A percentile compares a stretch with the other conserved stretches of the same genome.
phyloP scores from a whole-genome alignment of 1,284 basidiomycete genomes.

The Trametes sp. region DNA sequence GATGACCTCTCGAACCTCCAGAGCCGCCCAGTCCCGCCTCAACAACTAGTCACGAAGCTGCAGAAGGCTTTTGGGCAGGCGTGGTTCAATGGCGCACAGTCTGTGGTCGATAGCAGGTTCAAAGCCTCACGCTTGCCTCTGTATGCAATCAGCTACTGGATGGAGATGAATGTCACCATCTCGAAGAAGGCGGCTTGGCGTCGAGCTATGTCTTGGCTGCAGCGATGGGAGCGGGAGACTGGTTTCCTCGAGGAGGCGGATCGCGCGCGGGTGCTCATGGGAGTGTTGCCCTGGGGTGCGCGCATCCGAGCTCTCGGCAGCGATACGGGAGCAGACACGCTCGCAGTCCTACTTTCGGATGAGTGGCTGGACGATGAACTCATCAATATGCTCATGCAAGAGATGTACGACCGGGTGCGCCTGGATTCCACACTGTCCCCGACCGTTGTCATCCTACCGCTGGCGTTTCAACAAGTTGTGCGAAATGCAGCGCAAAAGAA shows the following conservation, averaged over 20 bases:
- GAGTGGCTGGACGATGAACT: slow-evolving; percentile 12
- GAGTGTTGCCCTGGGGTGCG: neutral
- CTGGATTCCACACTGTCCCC: neutral
- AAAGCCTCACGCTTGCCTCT: slow-evolving; percentile 9
- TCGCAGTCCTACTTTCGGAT: slow-evolving; percentile 5
- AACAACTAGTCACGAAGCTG: too few relatives aligned
- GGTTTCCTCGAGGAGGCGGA: neutral
- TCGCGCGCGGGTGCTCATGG: neutral
- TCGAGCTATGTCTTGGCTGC: neutral
- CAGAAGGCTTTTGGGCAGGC: slow-evolving; percentile 13
- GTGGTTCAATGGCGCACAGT: slow-evolving; percentile 18
- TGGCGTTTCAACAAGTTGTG: neutral
- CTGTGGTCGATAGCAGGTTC: slow-evolving; percentile 1
- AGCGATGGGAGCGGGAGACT: neutral
- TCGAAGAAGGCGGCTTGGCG: neutral
- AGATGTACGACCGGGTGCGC: neutral
- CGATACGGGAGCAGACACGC: neutral
- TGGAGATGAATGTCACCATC: neutral
- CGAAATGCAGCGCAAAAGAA: neutral
- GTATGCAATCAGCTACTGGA: slow-evolving; percentile 10
- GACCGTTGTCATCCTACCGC: neutral
- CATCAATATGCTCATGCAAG: slow-evolving; percentile 3
- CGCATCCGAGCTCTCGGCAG: neutral
- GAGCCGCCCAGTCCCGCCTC: too few relatives aligned
- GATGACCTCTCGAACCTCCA: too few relatives aligned